phyloP scores from a whole-genome alignment of 75 land plant species.

The Sequoiadendron giganteum region DNA sequence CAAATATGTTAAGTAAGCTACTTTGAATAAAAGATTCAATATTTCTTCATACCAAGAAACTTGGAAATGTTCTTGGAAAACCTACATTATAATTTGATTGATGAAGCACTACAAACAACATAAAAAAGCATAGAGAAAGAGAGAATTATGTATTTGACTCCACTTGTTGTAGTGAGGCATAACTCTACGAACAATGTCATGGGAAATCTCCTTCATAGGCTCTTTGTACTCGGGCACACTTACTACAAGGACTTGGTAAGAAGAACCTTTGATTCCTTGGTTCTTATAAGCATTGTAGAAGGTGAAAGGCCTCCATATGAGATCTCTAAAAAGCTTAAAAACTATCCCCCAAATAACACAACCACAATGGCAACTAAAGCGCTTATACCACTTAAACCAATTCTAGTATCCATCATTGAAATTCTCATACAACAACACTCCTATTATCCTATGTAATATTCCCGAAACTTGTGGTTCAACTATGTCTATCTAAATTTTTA shows the following conservation, averaged over 20 bases:
- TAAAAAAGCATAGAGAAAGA: too few relatives aligned
- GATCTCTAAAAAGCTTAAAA: neutral
- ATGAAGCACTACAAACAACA: too few relatives aligned
- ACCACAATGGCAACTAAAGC: neutral
- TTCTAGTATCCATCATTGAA: neutral
- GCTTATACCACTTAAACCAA: neutral
- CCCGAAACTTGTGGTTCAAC: neutral
- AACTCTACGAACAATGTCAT: conserved; percentile 8
- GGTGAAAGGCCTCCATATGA: conserved; percentile 19
- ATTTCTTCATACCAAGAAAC: too few relatives aligned
- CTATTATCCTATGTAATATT: neutral
- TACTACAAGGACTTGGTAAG: conserved; percentile 13
- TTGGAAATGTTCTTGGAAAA: too few relatives aligned
- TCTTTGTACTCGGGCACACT: conserved; percentile 9
- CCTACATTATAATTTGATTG: too few relatives aligned
- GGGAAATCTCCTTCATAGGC: conserved; percentile 13
- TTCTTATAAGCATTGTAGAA: neutral
- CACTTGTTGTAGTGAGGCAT: too few relatives aligned
- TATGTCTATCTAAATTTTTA: neutral
- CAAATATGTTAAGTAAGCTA: too few relatives aligned
- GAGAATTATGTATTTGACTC: too few relatives aligned
- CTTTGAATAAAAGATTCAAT: too few relatives aligned
- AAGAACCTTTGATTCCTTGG: conserved; percentile 33
- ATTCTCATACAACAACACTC: neutral
- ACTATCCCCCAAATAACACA: neutral